Percentiles rank a stretch among this genome's conserved stretches.
phyloP scores from a whole-genome alignment of 305 asterid genomes.

The Fraxinus albicans region DNA sequence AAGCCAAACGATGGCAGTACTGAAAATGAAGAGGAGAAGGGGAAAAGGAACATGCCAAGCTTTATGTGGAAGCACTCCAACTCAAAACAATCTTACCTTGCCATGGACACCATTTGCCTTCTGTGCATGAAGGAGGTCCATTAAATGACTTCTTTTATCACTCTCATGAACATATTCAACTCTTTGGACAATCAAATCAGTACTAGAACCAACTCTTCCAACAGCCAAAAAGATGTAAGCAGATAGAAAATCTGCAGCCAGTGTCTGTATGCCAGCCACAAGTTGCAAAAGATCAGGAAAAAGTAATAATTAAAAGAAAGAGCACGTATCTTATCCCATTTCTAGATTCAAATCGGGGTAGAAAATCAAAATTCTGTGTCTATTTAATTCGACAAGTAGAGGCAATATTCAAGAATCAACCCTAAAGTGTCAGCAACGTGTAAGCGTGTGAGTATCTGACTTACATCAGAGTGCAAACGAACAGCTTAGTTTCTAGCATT shows the following conservation, averaged over 20 bases:
- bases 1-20: background rate
- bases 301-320: background rate
- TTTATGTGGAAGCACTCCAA: constrained; percentile 1
- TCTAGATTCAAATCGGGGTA: background rate
- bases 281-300: background rate
- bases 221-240: constrained; percentile 55
- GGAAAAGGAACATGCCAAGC: background rate
- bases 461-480: background rate
- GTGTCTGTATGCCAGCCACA: constrained; percentile 43
- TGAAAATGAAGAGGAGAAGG: background rate
- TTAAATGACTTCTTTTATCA: constrained; percentile 65
- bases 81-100: constrained; percentile 37
- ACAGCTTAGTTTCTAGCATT: constrained; percentile 3
- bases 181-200: constrained; percentile 64
- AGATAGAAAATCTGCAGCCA: constrained; percentile 56
- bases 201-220: constrained; percentile 70
- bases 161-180: constrained; percentile 63
- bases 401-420: background rate
- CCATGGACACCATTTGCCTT: constrained; percentile 53
- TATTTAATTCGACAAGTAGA: background rate
- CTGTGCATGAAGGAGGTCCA: constrained; percentile 70
- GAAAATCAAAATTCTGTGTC: background rate
- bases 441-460: background rate
- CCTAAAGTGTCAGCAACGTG: background rate
- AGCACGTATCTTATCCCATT: background rate